These are phyloP conservation scores for Penicillium sp. DNA, from an alignment of 2,329 filamentous ascomycete species.

Conservation along the genomic window DNA sequence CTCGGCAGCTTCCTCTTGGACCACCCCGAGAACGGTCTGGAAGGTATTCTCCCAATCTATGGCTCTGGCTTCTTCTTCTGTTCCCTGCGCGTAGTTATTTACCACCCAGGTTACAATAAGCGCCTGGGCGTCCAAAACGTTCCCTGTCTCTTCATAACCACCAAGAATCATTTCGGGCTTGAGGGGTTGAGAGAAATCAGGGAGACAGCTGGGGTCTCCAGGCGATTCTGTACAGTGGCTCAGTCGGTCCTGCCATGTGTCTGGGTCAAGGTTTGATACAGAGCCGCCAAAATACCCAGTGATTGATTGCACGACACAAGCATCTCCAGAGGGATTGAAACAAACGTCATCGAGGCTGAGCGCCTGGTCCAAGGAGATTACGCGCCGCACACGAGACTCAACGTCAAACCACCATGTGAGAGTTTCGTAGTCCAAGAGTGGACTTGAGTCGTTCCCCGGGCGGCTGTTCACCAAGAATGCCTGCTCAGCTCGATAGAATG, in stretches of 20 bases:
- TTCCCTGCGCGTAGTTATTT: constrained; percentile 76
- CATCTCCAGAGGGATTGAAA: constrained; percentile 86
- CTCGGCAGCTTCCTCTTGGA: constrained; percentile 74
- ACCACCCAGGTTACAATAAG: constrained; percentile 94
- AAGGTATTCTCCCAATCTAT: constrained; percentile 88
- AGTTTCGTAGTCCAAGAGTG: constrained; percentile 84
- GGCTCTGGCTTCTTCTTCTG: constrained; percentile 66
- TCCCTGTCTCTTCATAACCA: constrained; percentile 64
- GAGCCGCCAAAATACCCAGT: constrained; percentile 79
- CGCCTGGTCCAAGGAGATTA: constrained; percentile 68
- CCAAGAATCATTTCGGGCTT: constrained; percentile 83
- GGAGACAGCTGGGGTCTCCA: constrained; percentile 70
- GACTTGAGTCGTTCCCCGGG: constrained; percentile 59
- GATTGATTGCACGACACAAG: constrained; percentile 91
- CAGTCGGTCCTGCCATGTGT: constrained; percentile 71
- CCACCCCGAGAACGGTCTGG: constrained; percentile 69
- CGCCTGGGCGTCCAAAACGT: constrained; percentile 71
- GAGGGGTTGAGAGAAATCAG: constrained; percentile 84
- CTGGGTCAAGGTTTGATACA: constrained; percentile 59
- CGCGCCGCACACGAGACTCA: constrained; percentile 70
- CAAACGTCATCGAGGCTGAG: constrained; percentile 80
- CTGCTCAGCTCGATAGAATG: constrained; percentile 93
- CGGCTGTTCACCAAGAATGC: constrained; percentile 91
- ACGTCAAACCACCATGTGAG: constrained; percentile 92
- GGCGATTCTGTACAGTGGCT: constrained; percentile 74